These are phyloP conservation scores for Auricularia heimuer DNA, from an alignment of 768 basidiomycete genomes.

Conservation along the genomic window DNA sequence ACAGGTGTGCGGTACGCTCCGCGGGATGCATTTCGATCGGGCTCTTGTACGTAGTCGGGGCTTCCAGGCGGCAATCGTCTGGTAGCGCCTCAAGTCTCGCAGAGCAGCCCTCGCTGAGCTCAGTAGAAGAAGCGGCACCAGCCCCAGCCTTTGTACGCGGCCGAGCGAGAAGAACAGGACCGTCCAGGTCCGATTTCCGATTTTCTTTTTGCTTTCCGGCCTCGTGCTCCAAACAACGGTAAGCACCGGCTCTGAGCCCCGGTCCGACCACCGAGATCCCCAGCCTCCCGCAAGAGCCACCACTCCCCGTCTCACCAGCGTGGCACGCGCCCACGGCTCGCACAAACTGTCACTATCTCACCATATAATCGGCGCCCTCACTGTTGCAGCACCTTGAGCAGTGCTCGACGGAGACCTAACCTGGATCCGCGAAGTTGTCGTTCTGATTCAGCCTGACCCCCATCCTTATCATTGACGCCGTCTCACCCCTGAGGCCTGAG, in stretches of 20 bases:
- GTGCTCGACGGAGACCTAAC: not conserved
- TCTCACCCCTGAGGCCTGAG: not conserved
- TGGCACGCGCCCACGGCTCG: not conserved
- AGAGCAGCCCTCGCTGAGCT: not conserved
- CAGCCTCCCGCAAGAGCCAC: not conserved
- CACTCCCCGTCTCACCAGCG: not conserved
- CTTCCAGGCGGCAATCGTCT: not conserved
- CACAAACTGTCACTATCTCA: no score
- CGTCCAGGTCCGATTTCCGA: not conserved
- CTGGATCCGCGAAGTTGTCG: not conserved
- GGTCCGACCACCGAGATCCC: not conserved
- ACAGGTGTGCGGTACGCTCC: constrained; percentile 3
- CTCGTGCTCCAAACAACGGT: not conserved
- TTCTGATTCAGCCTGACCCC: not conserved
- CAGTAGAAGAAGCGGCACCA: not conserved
- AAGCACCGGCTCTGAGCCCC: not conserved
- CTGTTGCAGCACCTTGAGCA: no score
- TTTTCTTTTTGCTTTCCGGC: not conserved
- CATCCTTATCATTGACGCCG: not conserved
- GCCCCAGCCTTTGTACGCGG: not conserved
- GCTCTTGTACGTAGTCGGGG: not conserved
- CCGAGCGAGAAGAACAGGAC: not conserved
- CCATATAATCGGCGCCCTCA: no score
- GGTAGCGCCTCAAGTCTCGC: not conserved
- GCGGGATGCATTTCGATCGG: not conserved